Evolutionary conservation across 2,329 filamentous ascomycete species (phyloP).

Genomic region (Emergomyces orientalis): DNA sequence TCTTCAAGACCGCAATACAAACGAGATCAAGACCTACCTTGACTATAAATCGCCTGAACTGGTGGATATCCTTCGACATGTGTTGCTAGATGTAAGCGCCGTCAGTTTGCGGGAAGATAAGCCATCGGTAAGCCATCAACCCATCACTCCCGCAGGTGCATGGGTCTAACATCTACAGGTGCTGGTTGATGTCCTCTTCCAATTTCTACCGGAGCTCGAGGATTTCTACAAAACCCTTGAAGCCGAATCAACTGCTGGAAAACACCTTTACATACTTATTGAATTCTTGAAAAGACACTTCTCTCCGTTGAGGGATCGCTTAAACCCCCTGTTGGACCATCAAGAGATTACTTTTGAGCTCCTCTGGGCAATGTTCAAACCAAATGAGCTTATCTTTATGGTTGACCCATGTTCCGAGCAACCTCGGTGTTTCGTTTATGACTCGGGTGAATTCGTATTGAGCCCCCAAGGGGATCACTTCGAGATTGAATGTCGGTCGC

Average conservation of each 20-base stretch:
- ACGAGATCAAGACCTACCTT: background rate
- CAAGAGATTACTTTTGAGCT: background rate
- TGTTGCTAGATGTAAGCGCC: background rate
- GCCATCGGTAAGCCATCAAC: background rate
- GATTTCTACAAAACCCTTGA: background rate
- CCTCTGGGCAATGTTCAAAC: slow-evolving; percentile 5
- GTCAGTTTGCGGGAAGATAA: background rate
- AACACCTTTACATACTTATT: background rate
- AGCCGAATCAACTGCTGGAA: background rate
- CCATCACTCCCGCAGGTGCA: background rate
- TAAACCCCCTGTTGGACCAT: background rate
- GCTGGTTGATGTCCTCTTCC: background rate
- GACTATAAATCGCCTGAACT: background rate
- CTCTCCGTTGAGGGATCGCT: background rate
- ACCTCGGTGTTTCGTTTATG: background rate
- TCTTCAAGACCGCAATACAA: background rate
- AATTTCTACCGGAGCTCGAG: background rate
- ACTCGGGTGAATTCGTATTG: background rate
- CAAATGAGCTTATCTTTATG: slow-evolving; percentile 1
- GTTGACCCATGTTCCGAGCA: background rate
- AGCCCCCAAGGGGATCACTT: slow-evolving; percentile 11
- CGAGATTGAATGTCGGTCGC: slow-evolving; percentile 16
- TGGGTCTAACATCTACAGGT: background rate
- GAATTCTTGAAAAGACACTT: background rate
- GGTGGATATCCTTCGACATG: background rate